These are phyloP conservation scores for Umbelopsis ramanniana DNA, from an alignment of 192 early-diverging fungal species.

Conservation along the genomic window DNA sequence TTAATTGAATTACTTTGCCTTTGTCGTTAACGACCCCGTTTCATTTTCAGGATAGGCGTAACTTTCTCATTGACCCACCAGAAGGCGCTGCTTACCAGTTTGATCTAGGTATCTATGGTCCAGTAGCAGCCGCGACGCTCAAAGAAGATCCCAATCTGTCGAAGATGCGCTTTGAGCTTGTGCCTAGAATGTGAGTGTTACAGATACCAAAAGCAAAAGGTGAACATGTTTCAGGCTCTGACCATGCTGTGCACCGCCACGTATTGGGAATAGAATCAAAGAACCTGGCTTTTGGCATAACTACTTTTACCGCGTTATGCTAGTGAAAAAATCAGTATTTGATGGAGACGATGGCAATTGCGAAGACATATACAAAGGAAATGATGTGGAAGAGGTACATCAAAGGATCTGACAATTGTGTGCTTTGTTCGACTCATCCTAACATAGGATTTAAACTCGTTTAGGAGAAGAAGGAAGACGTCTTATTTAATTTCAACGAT, in stretches of 20 bases:
- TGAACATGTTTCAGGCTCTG: neutral
- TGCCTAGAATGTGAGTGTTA: conserved; percentile 59
- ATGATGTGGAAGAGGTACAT: neutral
- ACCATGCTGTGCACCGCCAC: too few relatives aligned
- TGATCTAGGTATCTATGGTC: conserved; percentile 59
- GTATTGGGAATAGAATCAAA: conserved; percentile 45
- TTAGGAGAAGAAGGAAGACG: conserved; percentile 24
- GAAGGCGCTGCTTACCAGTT: conserved; percentile 65
- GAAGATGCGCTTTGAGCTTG: conserved; percentile 69
- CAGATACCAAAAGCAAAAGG: neutral
- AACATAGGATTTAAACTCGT: neutral
- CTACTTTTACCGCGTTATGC: conserved; percentile 71
- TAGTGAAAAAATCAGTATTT: conserved; percentile 57
- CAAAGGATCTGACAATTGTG: too few relatives aligned
- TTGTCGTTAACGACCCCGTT: neutral
- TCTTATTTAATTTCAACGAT: conserved; percentile 34
- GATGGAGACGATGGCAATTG: conserved; percentile 1
- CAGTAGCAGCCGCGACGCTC: conserved; percentile 58
- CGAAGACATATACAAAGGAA: conserved; percentile 7
- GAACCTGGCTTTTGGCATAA: conserved; percentile 69
- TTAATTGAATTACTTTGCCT: neutral
- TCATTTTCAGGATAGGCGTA: conserved; percentile 57
- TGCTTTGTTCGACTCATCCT: too few relatives aligned
- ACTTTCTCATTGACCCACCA: conserved; percentile 65
- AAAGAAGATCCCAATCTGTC: conserved; percentile 57